A percentile compares a stretch with the other conserved stretches of the same genome.
Conservation (phyloP, 768 basidiomycete genomes). For the Phanerodontia chrysosporium region DNA sequence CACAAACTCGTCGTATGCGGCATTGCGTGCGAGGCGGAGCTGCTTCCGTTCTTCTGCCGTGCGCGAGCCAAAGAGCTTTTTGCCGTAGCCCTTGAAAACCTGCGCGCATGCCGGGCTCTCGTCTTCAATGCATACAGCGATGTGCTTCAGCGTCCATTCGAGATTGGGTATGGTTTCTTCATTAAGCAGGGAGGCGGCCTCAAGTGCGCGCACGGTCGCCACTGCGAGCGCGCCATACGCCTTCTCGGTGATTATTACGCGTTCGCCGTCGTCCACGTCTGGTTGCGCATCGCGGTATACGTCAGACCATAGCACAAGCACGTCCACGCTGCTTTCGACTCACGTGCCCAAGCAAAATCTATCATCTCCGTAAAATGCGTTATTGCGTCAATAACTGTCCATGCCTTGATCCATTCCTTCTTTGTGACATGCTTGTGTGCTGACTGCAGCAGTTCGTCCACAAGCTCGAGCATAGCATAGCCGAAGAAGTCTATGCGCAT, state of each 20-base stretch:
- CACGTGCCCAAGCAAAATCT: background rate
- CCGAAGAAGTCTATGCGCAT: slow-evolving; percentile 10
- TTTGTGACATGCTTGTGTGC: slow-evolving; percentile 11
- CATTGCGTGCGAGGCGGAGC: background rate
- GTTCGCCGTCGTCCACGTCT: slow-evolving; percentile 11
- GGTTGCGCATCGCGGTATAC: background rate
- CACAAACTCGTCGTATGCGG: background rate
- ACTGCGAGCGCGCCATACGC: background rate
- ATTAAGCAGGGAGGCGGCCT: background rate
- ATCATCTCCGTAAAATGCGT: background rate
- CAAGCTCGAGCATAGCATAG: slow-evolving; percentile 14
- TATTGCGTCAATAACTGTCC: background rate
- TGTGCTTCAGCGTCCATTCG: background rate
- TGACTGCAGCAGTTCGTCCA: slow-evolving; percentile 11
- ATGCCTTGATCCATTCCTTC: slow-evolving; percentile 15
- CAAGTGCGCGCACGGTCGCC: background rate
- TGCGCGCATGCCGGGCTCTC: background rate
- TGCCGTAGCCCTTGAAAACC: background rate
- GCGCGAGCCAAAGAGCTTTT: background rate
- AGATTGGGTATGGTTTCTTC: background rate
- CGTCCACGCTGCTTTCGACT: background rate
- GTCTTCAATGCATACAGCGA: background rate
- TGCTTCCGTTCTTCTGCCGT: background rate
- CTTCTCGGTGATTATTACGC: background rate
- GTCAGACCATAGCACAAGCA: background rate